phyloP scores from a whole-genome alignment of 306 rosid species.

The Canavalia gladiata region DNA sequence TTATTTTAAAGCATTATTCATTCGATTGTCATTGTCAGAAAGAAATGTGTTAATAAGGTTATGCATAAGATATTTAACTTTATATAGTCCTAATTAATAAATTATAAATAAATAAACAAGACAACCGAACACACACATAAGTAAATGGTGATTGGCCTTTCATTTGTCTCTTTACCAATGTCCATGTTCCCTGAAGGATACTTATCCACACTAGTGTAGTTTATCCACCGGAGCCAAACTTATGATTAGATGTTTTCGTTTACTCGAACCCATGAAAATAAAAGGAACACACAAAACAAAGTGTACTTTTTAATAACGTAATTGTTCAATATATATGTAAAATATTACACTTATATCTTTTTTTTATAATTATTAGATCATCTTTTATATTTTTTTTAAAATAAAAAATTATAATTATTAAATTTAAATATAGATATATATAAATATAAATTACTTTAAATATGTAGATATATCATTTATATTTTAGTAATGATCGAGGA shows the following conservation, averaged over 20 bases:
- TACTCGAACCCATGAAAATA: background rate
- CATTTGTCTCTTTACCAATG: conserved; percentile 57
- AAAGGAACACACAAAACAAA: background rate
- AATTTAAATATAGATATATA: too few relatives aligned
- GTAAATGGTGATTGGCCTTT: conserved; percentile 57
- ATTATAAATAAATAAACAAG: background rate
- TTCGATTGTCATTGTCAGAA: conserved; percentile 35
- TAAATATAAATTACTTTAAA: too few relatives aligned
- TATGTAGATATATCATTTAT: too few relatives aligned
- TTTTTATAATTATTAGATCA: too few relatives aligned
- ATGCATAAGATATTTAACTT: conserved; percentile 21
- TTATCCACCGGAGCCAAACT: conserved; percentile 24
- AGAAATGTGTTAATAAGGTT: conserved; percentile 46
- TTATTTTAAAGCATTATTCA: conserved; percentile 5
- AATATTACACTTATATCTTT: too few relatives aligned
- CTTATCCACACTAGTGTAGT: conserved; percentile 46
- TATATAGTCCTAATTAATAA: conserved; percentile 19
- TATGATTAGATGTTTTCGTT: background rate
- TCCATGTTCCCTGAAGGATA: conserved; percentile 38
- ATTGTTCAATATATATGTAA: too few relatives aligned
- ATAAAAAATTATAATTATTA: too few relatives aligned
- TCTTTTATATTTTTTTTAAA: too few relatives aligned
- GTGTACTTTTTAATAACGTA: background rate
- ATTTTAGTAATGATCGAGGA: background rate
- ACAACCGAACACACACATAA: conserved; percentile 64